These are phyloP conservation scores for Anthostomella pinea DNA, from an alignment of 2,329 filamentous ascomycete species.

Conservation along the genomic window DNA sequence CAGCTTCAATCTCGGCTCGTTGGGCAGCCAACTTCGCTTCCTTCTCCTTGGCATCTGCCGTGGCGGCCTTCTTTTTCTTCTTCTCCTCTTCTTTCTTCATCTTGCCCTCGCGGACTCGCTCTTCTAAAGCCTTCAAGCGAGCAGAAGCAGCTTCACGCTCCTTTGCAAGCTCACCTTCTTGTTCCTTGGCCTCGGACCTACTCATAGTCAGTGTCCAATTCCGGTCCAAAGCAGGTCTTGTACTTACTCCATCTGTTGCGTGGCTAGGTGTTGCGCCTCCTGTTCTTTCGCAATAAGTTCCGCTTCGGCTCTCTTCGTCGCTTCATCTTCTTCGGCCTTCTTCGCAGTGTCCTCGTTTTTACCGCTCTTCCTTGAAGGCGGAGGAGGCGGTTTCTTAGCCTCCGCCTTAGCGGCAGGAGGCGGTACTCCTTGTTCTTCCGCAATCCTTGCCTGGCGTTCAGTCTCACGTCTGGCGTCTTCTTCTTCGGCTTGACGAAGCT, in stretches of 20 bases:
- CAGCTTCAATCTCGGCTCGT: constrained; percentile 87
- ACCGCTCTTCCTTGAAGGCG: constrained; percentile 70
- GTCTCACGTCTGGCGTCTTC: constrained; percentile 87
- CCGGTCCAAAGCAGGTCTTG: background rate
- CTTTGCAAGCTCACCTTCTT: constrained; percentile 76
- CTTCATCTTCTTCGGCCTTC: constrained; percentile 48
- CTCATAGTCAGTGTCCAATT: constrained; percentile 16
- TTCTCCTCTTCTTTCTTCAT: constrained; percentile 96
- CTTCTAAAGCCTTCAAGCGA: constrained; percentile 83
- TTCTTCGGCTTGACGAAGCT: constrained; percentile 85
- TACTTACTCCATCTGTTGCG: constrained; percentile 79
- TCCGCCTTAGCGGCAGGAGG: constrained; percentile 53
- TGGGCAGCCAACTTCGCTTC: constrained; percentile 81
- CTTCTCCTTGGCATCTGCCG: constrained; percentile 83
- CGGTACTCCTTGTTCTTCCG: constrained; percentile 69
- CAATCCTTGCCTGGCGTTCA: constrained; percentile 79
- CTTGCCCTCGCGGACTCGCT: constrained; percentile 91
- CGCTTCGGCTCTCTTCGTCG: constrained; percentile 61
- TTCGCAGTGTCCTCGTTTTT: constrained; percentile 49
- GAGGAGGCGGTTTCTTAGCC: constrained; percentile 67
- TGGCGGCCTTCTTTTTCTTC: constrained; percentile 82
- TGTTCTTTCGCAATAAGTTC: constrained; percentile 68
- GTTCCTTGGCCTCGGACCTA: constrained; percentile 69
- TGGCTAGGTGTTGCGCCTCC: constrained; percentile 70
- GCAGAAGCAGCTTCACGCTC: constrained; percentile 80